Evolutionary conservation across 768 basidiomycete genomes (phyloP).

Genomic region (Tylopilus plumbeoviolaceoides): DNA sequence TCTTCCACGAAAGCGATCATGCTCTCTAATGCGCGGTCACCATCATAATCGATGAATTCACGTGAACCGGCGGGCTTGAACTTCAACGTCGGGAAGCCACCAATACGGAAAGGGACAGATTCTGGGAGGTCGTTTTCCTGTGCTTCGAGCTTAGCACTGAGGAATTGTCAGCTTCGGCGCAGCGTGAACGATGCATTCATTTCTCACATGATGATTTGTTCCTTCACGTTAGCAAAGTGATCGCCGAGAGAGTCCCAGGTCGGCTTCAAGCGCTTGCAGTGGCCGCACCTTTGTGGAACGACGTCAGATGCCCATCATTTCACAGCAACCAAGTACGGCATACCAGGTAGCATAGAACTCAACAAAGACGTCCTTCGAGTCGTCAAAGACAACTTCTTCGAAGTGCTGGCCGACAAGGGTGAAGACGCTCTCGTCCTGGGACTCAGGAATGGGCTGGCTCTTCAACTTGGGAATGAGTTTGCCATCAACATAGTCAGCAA

Average conservation of each 20-base stretch:
- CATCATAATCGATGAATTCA: constrained; percentile 91
- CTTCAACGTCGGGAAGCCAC: constrained; percentile 93
- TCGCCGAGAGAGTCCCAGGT: constrained; percentile 90
- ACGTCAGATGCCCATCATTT: background rate
- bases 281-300: constrained; percentile 63
- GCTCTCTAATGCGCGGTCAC: constrained; percentile 85
- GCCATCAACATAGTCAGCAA: constrained; percentile 65
- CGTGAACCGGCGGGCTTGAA: constrained; percentile 88
- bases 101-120: constrained; percentile 79
- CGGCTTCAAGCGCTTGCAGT: constrained; percentile 96
- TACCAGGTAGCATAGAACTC: constrained; percentile 98
- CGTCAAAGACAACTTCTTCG: constrained; percentile 80
- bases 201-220: constrained; percentile 73
- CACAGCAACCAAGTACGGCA: constrained; percentile 24
- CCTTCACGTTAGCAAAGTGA: constrained; percentile 71
- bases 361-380: constrained; percentile 89
- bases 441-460: constrained; percentile 80
- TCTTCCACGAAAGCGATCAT: constrained; percentile 80
- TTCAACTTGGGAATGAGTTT: constrained; percentile 81
- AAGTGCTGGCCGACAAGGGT: constrained; percentile 86
- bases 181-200: background rate
- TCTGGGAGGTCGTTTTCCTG: constrained; percentile 94
- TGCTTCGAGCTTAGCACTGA: constrained; percentile 92
- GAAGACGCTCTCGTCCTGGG: constrained; percentile 79
- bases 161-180: constrained; percentile 8